Evolutionary conservation across 1,284 basidiomycete genomes (phyloP), one percentile per base, ranked within the genome.

Genomic region (Puccinia horiana): DNA sequence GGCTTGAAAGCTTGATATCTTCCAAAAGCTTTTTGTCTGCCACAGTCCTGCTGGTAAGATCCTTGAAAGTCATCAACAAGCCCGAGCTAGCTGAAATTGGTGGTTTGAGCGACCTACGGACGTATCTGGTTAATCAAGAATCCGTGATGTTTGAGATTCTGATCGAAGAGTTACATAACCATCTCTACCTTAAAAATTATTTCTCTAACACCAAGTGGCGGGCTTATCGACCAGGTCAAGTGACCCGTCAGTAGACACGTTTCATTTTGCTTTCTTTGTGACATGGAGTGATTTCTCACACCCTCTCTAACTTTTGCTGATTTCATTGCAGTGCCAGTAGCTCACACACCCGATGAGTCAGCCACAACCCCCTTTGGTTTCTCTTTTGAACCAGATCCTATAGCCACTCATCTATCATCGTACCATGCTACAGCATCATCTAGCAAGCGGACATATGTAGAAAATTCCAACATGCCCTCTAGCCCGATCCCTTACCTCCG

Each of bases 171-270:
- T 89, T 99, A 35, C 96, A 99, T 86, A 95, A 92, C 85, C 97
- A 99, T 87, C 88, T 99, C n/a, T 99, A 98, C 87, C 90, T 99
- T 82, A 98, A 97, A 86, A 94, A 93, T 9, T 96, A 95, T 87
- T 98, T 95, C 91, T 96, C 93, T 86, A 96, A 99, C 84, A 91
- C 91, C 12, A 91, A 96, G 67, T 99, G 97, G 97, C 89, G 91
- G 37, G 88, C 92, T 0, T 98, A 98, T 87, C 88, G 89, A 12
- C 91, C 92, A 0, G 93, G 93, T 72, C 96, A 98, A 87, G 90
- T 91, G 78, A 87, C 88, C 12, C 89, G 95, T 95, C 85, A 88
- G 93, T 88, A 14, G 5, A 23, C 37, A 23, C 61, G 47, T 9
- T 52, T 47, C 16, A 29, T 61, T 37, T 40, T 52, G 37, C 37